Percentiles rank a stretch among this genome's conserved stretches.
Conservation (phyloP, 331 rosid species). For the Malus hybrid region DNA sequence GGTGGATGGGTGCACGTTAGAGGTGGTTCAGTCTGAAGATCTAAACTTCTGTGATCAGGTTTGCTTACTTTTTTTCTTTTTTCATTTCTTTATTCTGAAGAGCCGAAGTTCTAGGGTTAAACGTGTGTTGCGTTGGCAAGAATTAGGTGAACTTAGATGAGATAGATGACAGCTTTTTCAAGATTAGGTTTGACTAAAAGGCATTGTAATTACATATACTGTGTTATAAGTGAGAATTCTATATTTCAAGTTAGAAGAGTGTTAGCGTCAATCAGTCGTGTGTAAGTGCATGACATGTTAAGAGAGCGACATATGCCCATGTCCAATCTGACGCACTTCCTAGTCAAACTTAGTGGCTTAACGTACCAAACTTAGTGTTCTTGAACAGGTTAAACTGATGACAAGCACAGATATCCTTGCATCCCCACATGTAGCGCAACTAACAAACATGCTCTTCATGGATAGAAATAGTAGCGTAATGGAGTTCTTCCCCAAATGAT, state of each 20-base stretch:
- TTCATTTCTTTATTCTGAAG: neutral
- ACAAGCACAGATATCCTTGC: constrained; percentile 17
- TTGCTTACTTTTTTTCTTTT: neutral
- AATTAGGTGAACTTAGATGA: neutral
- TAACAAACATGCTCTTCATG: constrained; percentile 27
- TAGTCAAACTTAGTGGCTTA: neutral
- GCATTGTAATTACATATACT: neutral
- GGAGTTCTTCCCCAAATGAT: constrained; percentile 33
- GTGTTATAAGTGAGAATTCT: neutral
- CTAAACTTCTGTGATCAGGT: constrained; percentile 27
- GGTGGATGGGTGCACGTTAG: constrained; percentile 12
- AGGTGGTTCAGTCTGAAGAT: constrained; percentile 23
- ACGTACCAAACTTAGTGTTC: neutral
- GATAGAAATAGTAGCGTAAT: constrained; percentile 24
- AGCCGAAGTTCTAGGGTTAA: neutral
- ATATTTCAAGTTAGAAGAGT: too few relatives aligned
- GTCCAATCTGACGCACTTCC: neutral
- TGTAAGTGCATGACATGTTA: too few relatives aligned
- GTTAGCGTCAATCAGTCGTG: neutral
- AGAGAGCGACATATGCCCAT: fast-evolving
- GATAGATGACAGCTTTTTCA: neutral
- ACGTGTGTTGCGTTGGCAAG: neutral
- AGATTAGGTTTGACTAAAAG: neutral
- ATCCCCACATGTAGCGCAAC: constrained; percentile 33
- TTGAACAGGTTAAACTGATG: constrained; percentile 24